Conservation (phyloP, 2,329 filamentous ascomycete species). For the Nannizzia gypsea region DNA sequence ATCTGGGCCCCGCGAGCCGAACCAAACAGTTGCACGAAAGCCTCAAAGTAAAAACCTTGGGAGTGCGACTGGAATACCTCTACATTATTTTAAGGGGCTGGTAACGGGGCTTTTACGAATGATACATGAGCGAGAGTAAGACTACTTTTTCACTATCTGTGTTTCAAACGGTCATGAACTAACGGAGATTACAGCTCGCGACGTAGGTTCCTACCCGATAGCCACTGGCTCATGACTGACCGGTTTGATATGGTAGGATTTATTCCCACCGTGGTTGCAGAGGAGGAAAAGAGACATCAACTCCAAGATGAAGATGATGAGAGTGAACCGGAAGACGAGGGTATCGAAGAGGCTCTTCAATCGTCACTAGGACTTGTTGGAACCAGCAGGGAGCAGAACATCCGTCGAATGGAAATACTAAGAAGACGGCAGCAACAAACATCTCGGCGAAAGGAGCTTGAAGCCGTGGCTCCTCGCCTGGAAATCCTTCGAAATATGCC, state of each 20-base stretch:
- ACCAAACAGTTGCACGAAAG: conserved; percentile 17
- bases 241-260: conserved; percentile 81
- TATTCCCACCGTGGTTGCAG: conserved; percentile 70
- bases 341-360: conserved; percentile 27
- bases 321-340: conserved; percentile 28
- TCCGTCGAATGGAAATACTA: conserved; percentile 50
- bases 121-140: conserved; percentile 74
- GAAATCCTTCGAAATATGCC: conserved; percentile 94
- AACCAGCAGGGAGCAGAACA: conserved; percentile 50
- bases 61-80: conserved; percentile 58
- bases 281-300: conserved; percentile 66
- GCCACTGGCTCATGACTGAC: conserved; percentile 90
- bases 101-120: conserved; percentile 72
- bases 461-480: conserved; percentile 70
- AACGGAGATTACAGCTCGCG: conserved; percentile 45
- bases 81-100: conserved; percentile 66
- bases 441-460: conserved; percentile 58
- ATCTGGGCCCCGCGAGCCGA: conserved; percentile 8
- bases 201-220: conserved; percentile 65
- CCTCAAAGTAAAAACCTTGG: conserved; percentile 41
- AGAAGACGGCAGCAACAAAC: conserved; percentile 54
- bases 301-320: conserved; percentile 50
- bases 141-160: not conserved
- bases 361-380: conserved; percentile 37
- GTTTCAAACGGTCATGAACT: not conserved